These are phyloP conservation scores for Russula emetica DNA, from an alignment of 768 basidiomycete genomes.

Conservation along the genomic window DNA sequence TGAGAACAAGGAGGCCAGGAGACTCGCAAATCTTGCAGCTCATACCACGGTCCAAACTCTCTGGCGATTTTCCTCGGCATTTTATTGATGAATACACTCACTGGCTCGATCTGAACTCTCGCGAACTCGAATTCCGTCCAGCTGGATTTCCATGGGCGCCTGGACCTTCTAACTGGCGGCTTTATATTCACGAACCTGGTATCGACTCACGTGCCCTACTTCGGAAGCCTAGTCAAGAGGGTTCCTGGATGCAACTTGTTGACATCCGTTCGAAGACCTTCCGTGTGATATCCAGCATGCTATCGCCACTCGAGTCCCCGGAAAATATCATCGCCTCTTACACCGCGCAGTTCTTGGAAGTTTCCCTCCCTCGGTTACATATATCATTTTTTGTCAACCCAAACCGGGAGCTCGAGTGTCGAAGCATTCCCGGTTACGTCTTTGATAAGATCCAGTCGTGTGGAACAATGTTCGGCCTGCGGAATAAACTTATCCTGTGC, in stretches of 20 bases:
- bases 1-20: constrained; percentile 1
- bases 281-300: not conserved
- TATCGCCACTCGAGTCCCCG: not conserved
- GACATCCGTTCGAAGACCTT: constrained; percentile 17
- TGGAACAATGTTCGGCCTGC: constrained; percentile 45
- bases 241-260: not conserved
- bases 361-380: constrained; percentile 40
- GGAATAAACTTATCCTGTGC: constrained; percentile 31
- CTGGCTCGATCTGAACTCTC: constrained; percentile 34
- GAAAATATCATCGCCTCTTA: constrained; percentile 1
- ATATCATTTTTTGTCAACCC: constrained; percentile 41
- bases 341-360: constrained; percentile 6
- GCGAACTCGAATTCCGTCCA: constrained; percentile 36
- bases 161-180: constrained; percentile 33
- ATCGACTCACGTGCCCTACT: not conserved
- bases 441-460: constrained; percentile 41
- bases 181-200: not conserved
- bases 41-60: constrained; percentile 34
- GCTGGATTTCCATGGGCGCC: constrained; percentile 32
- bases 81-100: constrained; percentile 35
- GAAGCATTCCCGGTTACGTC: constrained; percentile 41
- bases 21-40: constrained; percentile 29
- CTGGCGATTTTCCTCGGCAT: constrained; percentile 33
- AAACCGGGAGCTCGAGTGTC: constrained; percentile 36
- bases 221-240: not conserved